Base-by-base conservation (phyloP, 2,329 filamentous ascomycete species). In the Claviceps paspali region DNA sequence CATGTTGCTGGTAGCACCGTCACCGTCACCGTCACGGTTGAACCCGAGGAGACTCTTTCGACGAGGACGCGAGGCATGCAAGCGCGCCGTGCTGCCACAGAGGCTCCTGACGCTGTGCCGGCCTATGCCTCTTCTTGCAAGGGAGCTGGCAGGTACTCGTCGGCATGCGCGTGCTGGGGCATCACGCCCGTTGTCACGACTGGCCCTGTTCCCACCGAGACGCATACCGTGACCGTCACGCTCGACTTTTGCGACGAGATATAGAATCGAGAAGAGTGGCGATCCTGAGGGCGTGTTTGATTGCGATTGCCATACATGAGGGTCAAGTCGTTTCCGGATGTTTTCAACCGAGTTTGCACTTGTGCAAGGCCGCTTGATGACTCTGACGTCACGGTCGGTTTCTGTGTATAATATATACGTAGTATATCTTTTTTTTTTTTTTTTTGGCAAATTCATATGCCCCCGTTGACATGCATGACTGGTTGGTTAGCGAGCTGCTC, bases 151-250 rank as follows among this genome's bases (percentile, higher is more conserved):
- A 49, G 50, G 33, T 65, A 63, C 52, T 51, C 59, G 23, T 60
- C 61, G 27, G 62, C 57, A 37, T 66, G 62, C 57, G 52, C 51
- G 36, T 65, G 63, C 58, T 66, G 55, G 52, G 61, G 62, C 34
- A 54, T 65, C 50, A 63, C 60, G 28, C 53, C 52, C 27, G 42
- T 49, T 19, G 52, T 57, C 32, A 55, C 51, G 40, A 64, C 61
- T 9, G 60, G 55, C 37, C 46, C 58, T 21, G 47, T 45, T 26
- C 56, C 61, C 18, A 64, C 61, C 41, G 49, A 53, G 26, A 64
- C 60, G 7, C 49, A 53, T 38, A 64, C 60, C 22, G 56, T 62
- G 39, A 64, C 61, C 40, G 55, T 53, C 40, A 63, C 59, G 34
- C 47, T 50, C 45, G 58, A 63, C 49, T 59, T 52, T 48, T 64